These are phyloP conservation scores for Harrya chromipes DNA, from an alignment of 768 basidiomycete species.

Conservation along the genomic window DNA sequence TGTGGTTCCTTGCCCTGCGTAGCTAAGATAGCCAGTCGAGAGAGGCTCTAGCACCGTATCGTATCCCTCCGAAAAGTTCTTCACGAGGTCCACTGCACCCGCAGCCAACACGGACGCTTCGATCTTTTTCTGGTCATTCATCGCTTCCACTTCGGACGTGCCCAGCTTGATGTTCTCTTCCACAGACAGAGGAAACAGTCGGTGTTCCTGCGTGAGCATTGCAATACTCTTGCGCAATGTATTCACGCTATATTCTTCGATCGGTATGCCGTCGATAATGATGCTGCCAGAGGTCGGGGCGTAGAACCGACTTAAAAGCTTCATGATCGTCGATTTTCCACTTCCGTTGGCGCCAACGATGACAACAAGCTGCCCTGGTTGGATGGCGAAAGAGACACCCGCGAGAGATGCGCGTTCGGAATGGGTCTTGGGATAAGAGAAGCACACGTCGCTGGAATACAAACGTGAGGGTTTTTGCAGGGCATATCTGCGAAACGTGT, in stretches of 20 bases:
- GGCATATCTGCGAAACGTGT: too few relatives aligned
- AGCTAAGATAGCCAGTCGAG: constrained; percentile 28
- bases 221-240: constrained; percentile 39
- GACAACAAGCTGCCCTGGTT: constrained; percentile 32
- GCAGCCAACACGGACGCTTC: constrained; percentile 31
- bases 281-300: constrained; percentile 37
- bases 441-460: constrained; percentile 43
- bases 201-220: constrained; percentile 41
- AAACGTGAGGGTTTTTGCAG: too few relatives aligned
- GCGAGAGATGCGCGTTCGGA: constrained; percentile 22
- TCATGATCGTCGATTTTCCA: constrained; percentile 38
- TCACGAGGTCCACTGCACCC: constrained; percentile 40
- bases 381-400: constrained; percentile 29
- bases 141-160: constrained; percentile 9
- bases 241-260: constrained; percentile 29
- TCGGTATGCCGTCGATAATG: constrained; percentile 35
- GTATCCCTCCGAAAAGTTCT: constrained; percentile 36
- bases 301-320: constrained; percentile 37
- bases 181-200: constrained; percentile 36
- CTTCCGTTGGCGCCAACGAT: constrained; percentile 35
- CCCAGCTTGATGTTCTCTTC: constrained; percentile 42
- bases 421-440: constrained; percentile 47
- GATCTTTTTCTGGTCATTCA: constrained; percentile 14
- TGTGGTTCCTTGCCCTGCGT: constrained; percentile 9
- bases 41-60: constrained; percentile 39